phyloP scores from a whole-genome alignment of 768 basidiomycete genomes.

The Megacollybia marginata region DNA sequence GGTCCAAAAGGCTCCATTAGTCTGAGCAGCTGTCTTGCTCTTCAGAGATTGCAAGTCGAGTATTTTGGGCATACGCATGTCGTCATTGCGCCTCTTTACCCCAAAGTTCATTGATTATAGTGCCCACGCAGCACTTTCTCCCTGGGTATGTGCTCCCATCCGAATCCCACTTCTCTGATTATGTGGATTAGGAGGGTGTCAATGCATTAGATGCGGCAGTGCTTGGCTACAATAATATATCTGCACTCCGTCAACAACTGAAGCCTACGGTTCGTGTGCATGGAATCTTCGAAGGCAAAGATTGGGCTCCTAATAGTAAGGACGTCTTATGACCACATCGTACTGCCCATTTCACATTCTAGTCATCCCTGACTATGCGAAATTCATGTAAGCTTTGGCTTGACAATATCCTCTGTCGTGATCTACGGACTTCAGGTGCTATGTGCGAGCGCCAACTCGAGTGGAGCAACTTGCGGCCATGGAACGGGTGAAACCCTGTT shows the following conservation, averaged over 20 bases:
- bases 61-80: slow-evolving; percentile 68
- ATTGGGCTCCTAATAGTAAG: slow-evolving; percentile 71
- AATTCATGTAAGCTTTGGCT: slow-evolving; percentile 44
- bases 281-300: slow-evolving; percentile 67
- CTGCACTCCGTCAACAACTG: slow-evolving; percentile 76
- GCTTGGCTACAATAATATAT: slow-evolving; percentile 72
- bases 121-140: slow-evolving; percentile 71
- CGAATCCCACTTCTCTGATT: too few relatives aligned
- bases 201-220: slow-evolving; percentile 88
- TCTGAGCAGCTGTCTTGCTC: slow-evolving; percentile 55
- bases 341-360: not conserved
- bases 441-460: slow-evolving; percentile 64
- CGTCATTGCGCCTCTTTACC: not conserved
- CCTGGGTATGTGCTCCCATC: slow-evolving; percentile 37
- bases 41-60: slow-evolving; percentile 54
- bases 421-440: slow-evolving; percentile 38
- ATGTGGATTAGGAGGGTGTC: slow-evolving; percentile 40
- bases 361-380: slow-evolving; percentile 84
- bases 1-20: slow-evolving; percentile 66
- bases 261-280: slow-evolving; percentile 73
- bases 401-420: not conserved
- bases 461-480: slow-evolving; percentile 51
- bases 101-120: slow-evolving; percentile 23
- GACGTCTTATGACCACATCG: not conserved
- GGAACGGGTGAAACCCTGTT: slow-evolving; percentile 62